Base-by-base conservation (phyloP, 805 yeast species). In the Kockiozyma suomiensis region DNA sequence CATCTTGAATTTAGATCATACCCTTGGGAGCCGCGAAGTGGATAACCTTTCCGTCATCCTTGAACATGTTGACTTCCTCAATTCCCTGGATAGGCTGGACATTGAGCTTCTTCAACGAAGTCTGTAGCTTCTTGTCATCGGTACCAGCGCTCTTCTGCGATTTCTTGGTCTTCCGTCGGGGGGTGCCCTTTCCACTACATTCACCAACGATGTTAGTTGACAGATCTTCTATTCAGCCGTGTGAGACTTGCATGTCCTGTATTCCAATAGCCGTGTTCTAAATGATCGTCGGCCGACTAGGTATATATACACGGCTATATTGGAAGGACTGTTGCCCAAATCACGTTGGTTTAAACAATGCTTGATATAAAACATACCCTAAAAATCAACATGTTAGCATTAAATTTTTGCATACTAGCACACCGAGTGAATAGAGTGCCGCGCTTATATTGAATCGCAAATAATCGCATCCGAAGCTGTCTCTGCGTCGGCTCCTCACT, bases 61-160 rank as follows among this genome's bases (percentile, higher is more conserved):
- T 88, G 88, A 94, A 92, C 83, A 93, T 89, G 85, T 92, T 93
- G 73, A 97, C 98, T 82, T 93, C 97, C 76, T 90, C 96, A 72
- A 93, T 86, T 73, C 88, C 90, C 69, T 88, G 91, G 70, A 93
- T 79, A 72, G 90, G 87, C 78, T 87, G 89, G 68, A 92, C 96
- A 78, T 88, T 87, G 76, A 93, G 82, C 81, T 92, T 91, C 77
- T 85, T 87, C 79, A 93, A 82, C 73, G 93, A 85, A 70, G 86
- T 88, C 80, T 90, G 91, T 76, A 93, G 83, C 80, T 92, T 91
- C 77, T 90, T 82, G 80, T 92, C 97, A 74, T 91, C 96, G 72
- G 85, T 90, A 65, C 75, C 79, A 78, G 88, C 90, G 64, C 82
- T 74, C 72, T 72, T 70, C 63, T 67, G 69, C 70, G 79, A 74